Conservation (phyloP, 768 basidiomycete genomes). For the Plicaturopsis crispa region DNA sequence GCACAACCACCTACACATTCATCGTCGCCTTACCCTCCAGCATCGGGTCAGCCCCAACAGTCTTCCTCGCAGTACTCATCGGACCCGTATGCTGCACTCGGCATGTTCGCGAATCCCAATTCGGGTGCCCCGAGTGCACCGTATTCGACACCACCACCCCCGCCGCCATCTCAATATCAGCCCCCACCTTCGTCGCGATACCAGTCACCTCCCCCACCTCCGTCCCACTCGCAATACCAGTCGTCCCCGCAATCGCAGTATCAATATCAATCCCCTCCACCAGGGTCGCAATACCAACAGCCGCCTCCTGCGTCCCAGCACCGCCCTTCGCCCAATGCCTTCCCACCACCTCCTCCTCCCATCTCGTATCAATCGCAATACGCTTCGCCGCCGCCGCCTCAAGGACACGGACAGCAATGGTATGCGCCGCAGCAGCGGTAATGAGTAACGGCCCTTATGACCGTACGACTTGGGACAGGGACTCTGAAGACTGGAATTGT, state of each 20-base stretch:
- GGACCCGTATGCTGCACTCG: constrained; percentile 29
- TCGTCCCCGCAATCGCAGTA: constrained; percentile 10
- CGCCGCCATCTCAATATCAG: constrained; percentile 15
- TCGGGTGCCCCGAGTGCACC: constrained; percentile 5
- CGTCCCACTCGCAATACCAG: constrained; percentile 10
- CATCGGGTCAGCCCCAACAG: neutral
- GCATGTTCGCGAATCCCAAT: constrained; percentile 13
- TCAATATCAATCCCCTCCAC: constrained; percentile 12
- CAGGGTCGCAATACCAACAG: constrained; percentile 1
- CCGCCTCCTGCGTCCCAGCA: constrained; percentile 5
- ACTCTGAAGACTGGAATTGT: too few relatives aligned
- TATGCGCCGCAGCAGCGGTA: too few relatives aligned
- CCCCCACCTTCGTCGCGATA: constrained; percentile 12
- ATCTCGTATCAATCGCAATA: constrained; percentile 18
- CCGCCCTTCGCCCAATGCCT: too few relatives aligned
- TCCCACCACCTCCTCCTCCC: constrained; percentile 22
- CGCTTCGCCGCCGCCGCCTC: constrained; percentile 21
- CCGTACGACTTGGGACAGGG: too few relatives aligned
- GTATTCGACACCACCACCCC: constrained; percentile 13
- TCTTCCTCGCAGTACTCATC: constrained; percentile 14
- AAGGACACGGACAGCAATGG: constrained; percentile 19
- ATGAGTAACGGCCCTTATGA: too few relatives aligned
- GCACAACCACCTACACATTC: neutral
- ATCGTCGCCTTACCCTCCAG: neutral
- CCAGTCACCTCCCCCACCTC: constrained; percentile 10